Percentiles rank a stretch among this genome's conserved stretches.
These are phyloP conservation scores for Zasmidium angulare DNA, from an alignment of 2,329 filamentous ascomycete species.

Conservation along the genomic window DNA sequence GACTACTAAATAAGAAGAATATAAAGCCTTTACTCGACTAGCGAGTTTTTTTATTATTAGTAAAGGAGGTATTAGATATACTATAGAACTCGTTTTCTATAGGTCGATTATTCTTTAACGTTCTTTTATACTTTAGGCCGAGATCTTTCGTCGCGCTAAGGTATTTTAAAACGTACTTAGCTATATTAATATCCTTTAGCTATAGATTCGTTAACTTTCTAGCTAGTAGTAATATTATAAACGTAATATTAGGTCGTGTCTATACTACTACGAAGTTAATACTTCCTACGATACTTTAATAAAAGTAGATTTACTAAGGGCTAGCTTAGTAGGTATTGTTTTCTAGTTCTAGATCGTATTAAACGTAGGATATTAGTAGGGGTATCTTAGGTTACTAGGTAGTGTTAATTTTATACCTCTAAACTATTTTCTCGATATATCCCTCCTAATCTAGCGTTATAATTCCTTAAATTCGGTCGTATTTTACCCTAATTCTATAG, in stretches of 20 bases:
- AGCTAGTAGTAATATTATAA: not conserved
- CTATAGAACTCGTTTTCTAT: not conserved
- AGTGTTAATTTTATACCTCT: not conserved
- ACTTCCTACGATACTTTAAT: not conserved
- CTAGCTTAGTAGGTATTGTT: too few species aligned
- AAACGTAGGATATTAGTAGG: not conserved
- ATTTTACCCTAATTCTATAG: not conserved
- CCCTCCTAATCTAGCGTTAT: not conserved
- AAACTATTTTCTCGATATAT: not conserved
- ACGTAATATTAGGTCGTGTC: not conserved
- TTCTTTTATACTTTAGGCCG: not conserved
- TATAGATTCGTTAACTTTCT: not conserved
- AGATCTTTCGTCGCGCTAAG: not conserved
- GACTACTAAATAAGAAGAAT: not conserved
- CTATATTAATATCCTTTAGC: not conserved
- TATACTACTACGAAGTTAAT: not conserved
- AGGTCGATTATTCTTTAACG: not conserved
- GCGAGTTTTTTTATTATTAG: not conserved
- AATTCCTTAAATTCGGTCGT: not conserved
- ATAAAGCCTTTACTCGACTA: not conserved
- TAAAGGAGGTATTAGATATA: not conserved
- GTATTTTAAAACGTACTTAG: not conserved
- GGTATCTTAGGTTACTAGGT: not conserved
- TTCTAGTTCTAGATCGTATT: not conserved
- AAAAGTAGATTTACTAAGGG: too few species aligned